Base-by-base conservation (phyloP, 2,329 filamentous ascomycete species). In the Trichoderma koningiopsis region DNA sequence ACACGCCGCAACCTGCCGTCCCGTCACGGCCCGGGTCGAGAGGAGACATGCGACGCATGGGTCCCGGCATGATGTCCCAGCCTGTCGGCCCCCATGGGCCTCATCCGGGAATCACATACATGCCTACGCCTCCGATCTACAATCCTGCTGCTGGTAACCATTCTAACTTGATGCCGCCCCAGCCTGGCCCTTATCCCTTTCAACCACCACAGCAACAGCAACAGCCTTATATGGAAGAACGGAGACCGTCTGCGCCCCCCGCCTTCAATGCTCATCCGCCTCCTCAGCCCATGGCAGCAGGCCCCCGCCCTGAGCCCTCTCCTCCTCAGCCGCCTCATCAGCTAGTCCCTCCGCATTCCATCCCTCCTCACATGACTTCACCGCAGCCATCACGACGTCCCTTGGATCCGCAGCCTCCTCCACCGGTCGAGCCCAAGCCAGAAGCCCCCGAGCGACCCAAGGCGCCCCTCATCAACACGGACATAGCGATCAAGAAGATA, bases 51-150 rank as follows among this genome's bases (percentile, higher is more conserved):
- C 90, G 92, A 73, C 88, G 92, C 57, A 86, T 91, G 74, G 92
- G 90, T 73, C 91, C 92, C 14, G 91, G 90, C 76, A 88, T 96
- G 74, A 87, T 87, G 4, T 87, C 89, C 47, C 91, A 89, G 74
- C 85, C 91, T 72, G 84, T 84, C 49, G 88, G 88, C 49, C 84
- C 88, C 33, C 89, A 89, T 59, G 86, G 86, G 40, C 84, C 85
- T 33, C 79, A 81, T 70, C 76, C 76, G 75, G 92, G 88, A 67
- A 97, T 92, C 79, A 87, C 91, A 4, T 97, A 94, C 77, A 93
- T 96, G 84, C 89, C 92, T 3, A 94, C 96, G 72, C 92, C 92
- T 49, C 88, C 92, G 40, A 93, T 97, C 74, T 97, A 97, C 80
- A 93, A 93, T 75, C 89, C 82, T 68, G 75, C 82, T 40, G 80